Percentiles rank a stretch among this genome's conserved stretches.
These are phyloP conservation scores for Rhodotorula babjevae DNA, from an alignment of 768 basidiomycete genomes.

Conservation along the genomic window DNA sequence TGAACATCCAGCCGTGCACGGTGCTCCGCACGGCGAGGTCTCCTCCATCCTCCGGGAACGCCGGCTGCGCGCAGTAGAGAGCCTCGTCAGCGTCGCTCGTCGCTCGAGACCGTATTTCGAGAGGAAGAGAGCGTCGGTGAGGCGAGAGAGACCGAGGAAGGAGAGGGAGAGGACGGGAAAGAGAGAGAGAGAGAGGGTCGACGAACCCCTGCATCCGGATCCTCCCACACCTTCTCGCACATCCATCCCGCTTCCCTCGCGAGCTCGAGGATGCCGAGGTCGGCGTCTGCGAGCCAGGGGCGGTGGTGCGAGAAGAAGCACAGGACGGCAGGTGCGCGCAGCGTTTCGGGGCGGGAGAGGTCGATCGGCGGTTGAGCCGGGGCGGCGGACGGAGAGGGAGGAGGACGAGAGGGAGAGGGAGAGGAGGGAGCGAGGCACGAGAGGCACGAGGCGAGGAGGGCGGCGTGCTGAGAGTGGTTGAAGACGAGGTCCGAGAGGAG, in stretches of 20 bases:
- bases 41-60: constrained; percentile 43
- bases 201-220: constrained; percentile 41
- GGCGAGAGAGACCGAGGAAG: neutral
- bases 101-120: no score
- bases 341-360: neutral
- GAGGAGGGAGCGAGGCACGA: constrained; percentile 26
- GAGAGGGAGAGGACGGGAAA: neutral
- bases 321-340: constrained; percentile 20
- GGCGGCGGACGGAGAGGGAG: neutral
- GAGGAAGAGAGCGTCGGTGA: no score
- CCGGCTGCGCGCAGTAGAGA: constrained; percentile 25
- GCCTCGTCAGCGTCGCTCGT: neutral
- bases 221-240: constrained; percentile 36
- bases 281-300: constrained; percentile 35
- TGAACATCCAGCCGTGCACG: constrained; percentile 42
- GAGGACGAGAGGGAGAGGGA: no score
- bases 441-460: constrained; percentile 66
- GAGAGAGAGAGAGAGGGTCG: no score
- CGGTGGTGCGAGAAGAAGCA: constrained; percentile 43
- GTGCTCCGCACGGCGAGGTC: constrained; percentile 39
- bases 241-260: constrained; percentile 38
- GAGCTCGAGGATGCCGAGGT: constrained; percentile 20
- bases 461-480: constrained; percentile 63
- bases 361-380: neutral
- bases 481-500: constrained; percentile 80